Percentiles rank a stretch among this genome's conserved stretches.
Evolutionary conservation across 805 yeast genomes (phyloP).

Genomic region (Ogataea nakhonphanomensis): DNA sequence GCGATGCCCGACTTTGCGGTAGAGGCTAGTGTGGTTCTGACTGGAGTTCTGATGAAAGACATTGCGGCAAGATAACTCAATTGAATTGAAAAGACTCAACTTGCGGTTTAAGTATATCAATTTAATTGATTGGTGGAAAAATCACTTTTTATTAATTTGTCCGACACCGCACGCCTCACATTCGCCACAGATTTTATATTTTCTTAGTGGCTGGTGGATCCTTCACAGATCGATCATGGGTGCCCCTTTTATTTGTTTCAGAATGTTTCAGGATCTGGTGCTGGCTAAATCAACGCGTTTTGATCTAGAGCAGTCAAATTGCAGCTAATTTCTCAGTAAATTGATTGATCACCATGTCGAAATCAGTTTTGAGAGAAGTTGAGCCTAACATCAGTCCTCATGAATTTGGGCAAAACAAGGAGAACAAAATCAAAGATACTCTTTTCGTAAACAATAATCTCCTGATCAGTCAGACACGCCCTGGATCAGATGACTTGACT

Average conservation of each 20-base stretch:
- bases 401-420: slow-evolving; percentile 6
- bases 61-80: slow-evolving; percentile 6
- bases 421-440: slow-evolving; percentile 3
- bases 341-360: slow-evolving; percentile 2
- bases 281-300: slow-evolving; percentile 2
- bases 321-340: not conserved
- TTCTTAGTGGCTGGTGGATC: slow-evolving; percentile 2
- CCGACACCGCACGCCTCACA: not conserved
- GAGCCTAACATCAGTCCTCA: not conserved
- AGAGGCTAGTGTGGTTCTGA: slow-evolving; percentile 23
- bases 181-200: slow-evolving; percentile 4
- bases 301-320: not conserved
- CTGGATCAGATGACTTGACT: slow-evolving; percentile 2
- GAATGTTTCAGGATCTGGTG: not conserved
- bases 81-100: not conserved
- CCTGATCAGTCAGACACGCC: slow-evolving; percentile 6
- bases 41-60: slow-evolving; percentile 27
- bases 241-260: slow-evolving; percentile 14
- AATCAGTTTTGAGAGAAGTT: slow-evolving; percentile 1
- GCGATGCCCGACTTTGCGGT: slow-evolving; percentile 13
- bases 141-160: not conserved
- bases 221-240: slow-evolving; percentile 3
- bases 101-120: slow-evolving; percentile 1
- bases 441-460: slow-evolving; percentile 5
- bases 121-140: slow-evolving; percentile 3